A percentile compares a stretch with the other conserved stretches of the same genome.
Evolutionary conservation across 305 asterid genomes (phyloP).

Genomic region (Fraxinus nigra): DNA sequence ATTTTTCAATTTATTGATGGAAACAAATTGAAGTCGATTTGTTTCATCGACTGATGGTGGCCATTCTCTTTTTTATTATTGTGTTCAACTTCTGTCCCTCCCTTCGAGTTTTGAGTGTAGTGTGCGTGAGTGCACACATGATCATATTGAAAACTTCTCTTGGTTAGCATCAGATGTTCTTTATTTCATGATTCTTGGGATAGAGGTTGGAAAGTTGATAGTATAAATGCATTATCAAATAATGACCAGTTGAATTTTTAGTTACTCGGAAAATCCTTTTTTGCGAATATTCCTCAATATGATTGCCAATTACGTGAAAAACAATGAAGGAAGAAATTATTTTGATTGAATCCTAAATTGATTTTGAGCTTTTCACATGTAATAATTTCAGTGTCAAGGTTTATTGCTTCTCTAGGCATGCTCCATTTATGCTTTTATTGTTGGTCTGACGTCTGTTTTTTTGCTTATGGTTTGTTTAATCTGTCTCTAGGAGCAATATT

Average conservation of each 20-base stretch:
- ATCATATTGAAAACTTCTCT: background rate
- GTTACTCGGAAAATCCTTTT: background rate
- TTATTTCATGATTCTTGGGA: background rate
- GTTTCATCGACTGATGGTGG: background rate
- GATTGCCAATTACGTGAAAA: background rate
- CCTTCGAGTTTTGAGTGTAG: background rate
- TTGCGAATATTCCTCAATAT: background rate
- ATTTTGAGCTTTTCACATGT: background rate
- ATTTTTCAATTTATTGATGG: background rate
- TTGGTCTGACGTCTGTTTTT: background rate
- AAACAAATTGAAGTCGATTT: background rate
- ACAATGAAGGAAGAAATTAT: background rate
- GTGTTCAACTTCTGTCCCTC: background rate
- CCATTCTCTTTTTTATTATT: background rate
- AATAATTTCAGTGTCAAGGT: background rate
- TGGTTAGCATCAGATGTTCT: background rate
- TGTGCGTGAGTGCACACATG: background rate
- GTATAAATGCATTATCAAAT: background rate
- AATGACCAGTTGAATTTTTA: background rate
- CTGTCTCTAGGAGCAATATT: background rate
- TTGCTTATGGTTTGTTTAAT: background rate
- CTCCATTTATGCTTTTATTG: background rate
- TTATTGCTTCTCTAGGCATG: background rate
- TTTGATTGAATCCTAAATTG: background rate
- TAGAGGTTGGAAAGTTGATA: background rate